Base-by-base conservation (phyloP, 805 yeast species). In the Jamesozyma rosinii region DNA sequence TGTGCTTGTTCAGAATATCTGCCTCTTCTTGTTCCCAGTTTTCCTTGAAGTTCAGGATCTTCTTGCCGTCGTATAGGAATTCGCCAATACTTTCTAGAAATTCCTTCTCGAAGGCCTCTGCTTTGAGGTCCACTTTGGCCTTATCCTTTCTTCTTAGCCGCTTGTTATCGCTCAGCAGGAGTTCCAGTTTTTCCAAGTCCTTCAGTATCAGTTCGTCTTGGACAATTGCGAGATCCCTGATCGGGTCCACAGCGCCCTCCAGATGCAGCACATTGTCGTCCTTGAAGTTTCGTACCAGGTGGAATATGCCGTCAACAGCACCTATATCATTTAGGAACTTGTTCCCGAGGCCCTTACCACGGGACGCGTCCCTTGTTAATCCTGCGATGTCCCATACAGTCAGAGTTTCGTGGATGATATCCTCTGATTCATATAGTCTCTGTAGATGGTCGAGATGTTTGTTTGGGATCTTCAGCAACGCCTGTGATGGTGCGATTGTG, bases 381-480 rank as follows among this genome's bases (percentile, higher is more conserved):
- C 94, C 94, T 14, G 94, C 94, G 59, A 83, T 83, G 60, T 83
- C 94, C 51, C 77, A 80, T 37, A 83, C 71, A 38, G 85, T 81
- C 58, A 83, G 69, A 46, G 70, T 74, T 3, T 88, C 82, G 30
- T 86, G 83, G 39, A 81, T 74, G 48, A 74, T 75, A 55, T 76
- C 76, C 49, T 76, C 74, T 46, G 85, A 76, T 46, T 71, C 69
- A 64, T 79, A 83, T 44, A 81, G 54, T 33, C 67, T 66, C 49
- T 72, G 70, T 31, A 83, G 66, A 37, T 66, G 70, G 44, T 76
- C 76, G 47, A 83, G 67, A 62, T 79, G 75, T 38, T 69, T 66
- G 39, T 83, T 77, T 45, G 86, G 87, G 33, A 83, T 86, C 41
- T 77, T 72, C 32, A 81, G 83, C 54, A 79, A 68, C 5, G 88